Evolutionary conservation across 176 grass and related monocot species (phyloP).

Genomic region (Calamus simplicifolius): DNA sequence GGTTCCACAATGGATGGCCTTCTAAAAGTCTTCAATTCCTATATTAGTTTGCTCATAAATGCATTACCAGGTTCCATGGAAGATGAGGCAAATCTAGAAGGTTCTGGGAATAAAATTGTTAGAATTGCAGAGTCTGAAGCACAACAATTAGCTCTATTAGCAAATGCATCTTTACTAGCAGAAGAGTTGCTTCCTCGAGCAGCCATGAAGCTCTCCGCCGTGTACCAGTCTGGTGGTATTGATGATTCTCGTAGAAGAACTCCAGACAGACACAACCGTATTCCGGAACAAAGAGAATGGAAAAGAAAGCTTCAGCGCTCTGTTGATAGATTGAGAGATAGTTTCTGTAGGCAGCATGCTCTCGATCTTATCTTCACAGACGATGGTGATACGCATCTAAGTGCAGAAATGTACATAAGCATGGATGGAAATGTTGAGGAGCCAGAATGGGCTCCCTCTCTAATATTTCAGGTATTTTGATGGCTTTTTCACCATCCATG

Average conservation of each 20-base stretch:
- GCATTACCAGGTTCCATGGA: constrained; percentile 82
- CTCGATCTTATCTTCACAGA: constrained; percentile 98
- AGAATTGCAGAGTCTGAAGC: constrained; percentile 78
- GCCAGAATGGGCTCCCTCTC: constrained; percentile 76
- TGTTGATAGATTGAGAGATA: constrained; percentile 75
- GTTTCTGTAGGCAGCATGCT: constrained; percentile 85
- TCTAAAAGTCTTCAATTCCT: constrained; percentile 73
- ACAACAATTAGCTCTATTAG: constrained; percentile 79
- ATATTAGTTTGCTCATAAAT: constrained; percentile 76
- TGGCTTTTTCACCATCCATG: not conserved
- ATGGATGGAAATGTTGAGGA: constrained; percentile 70
- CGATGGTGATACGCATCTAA: constrained; percentile 72
- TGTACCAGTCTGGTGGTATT: constrained; percentile 37
- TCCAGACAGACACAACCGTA: constrained; percentile 47
- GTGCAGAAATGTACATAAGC: constrained; percentile 84
- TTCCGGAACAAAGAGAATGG: constrained; percentile 94
- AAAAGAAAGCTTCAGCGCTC: constrained; percentile 78
- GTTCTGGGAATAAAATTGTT: constrained; percentile 84
- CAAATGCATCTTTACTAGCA: constrained; percentile 88
- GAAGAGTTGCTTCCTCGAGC: constrained; percentile 93
- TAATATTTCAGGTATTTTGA: constrained; percentile 72
- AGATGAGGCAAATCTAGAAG: constrained; percentile 67
- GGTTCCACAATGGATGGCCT: constrained; percentile 87
- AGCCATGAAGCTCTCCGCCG: constrained; percentile 61
- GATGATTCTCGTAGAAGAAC: constrained; percentile 63